A percentile compares a stretch with the other conserved stretches of the same genome.
Evolutionary conservation across 1,284 basidiomycete species (phyloP).

Genomic region (Ustilago hordei): DNA sequence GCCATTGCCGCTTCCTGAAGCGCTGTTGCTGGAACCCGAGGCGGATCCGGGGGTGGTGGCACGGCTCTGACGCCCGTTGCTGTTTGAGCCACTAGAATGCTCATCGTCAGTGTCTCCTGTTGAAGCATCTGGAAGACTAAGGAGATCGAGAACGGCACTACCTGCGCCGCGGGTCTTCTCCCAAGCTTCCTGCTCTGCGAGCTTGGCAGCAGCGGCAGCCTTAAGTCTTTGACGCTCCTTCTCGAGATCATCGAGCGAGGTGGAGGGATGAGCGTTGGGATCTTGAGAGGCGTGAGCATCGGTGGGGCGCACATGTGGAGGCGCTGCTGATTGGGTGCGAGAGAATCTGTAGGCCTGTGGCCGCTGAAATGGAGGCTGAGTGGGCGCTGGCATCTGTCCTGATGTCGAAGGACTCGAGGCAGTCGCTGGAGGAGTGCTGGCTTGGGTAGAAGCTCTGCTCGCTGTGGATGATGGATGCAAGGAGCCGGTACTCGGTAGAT

Average conservation of each 20-base stretch:
- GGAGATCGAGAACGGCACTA: conserved; percentile 59
- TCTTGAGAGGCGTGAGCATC: conserved; percentile 5
- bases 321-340: conserved; percentile 35
- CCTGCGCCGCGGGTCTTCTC: conserved; percentile 65
- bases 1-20: conserved; percentile 7
- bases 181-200: conserved; percentile 61
- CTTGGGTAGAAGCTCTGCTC: conserved; percentile 10
- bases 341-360: conserved; percentile 29
- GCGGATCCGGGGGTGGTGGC: conserved; percentile 41
- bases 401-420: conserved; percentile 12
- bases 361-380: conserved; percentile 38
- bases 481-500: conserved; percentile 2
- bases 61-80: conserved; percentile 18
- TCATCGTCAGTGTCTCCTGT: conserved; percentile 33
- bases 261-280: neutral
- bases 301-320: conserved; percentile 19
- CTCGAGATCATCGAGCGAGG: conserved; percentile 32
- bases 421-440: conserved; percentile 2
- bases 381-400: conserved; percentile 34
- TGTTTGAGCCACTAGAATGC: conserved; percentile 10
- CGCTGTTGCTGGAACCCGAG: conserved; percentile 18
- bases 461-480: neutral
- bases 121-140: conserved; percentile 38
- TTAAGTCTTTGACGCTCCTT: conserved; percentile 45
- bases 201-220: conserved; percentile 53